Percentiles rank a stretch among this genome's conserved stretches.
These are phyloP conservation scores for Rhytidiadelphus loreus DNA, from an alignment of 225 moss, liverwort and hornwort genomes.

Conservation along the genomic window DNA sequence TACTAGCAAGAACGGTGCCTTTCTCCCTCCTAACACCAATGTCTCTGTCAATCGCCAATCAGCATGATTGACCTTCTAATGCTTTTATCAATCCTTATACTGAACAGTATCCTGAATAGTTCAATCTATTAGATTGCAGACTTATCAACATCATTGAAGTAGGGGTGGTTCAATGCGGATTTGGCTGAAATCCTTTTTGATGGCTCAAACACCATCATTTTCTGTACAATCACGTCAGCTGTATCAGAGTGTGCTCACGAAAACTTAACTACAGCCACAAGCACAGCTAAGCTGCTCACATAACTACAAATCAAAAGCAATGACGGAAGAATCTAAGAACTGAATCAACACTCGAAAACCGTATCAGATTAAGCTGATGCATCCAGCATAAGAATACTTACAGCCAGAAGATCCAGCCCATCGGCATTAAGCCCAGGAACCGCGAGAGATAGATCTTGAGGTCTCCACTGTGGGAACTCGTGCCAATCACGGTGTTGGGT, in stretches of 20 bases:
- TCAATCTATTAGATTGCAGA: background rate
- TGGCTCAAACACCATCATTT: constrained; percentile 37
- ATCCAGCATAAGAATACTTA: background rate
- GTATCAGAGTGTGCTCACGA: background rate
- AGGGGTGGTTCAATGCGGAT: constrained; percentile 30
- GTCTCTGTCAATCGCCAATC: constrained; percentile 7
- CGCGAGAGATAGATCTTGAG: constrained; percentile 20
- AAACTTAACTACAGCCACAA: background rate
- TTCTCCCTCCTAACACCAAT: background rate
- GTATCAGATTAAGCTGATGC: background rate
- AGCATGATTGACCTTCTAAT: constrained; percentile 12
- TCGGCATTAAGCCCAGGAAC: constrained; percentile 20
- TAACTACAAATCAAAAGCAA: background rate
- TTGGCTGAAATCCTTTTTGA: constrained; percentile 38
- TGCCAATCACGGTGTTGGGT: constrained; percentile 53
- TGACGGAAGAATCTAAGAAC: background rate
- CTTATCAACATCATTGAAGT: constrained; percentile 25
- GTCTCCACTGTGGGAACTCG: constrained; percentile 47
- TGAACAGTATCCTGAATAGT: background rate
- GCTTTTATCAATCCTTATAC: too few relatives aligned
- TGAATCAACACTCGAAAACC: background rate
- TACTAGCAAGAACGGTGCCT: background rate
- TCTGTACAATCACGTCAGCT: background rate
- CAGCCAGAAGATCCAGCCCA: constrained; percentile 42
- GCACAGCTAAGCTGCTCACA: background rate